These are phyloP conservation scores for Alnus glutinosa DNA, from an alignment of 306 rosid genomes.

Conservation along the genomic window DNA sequence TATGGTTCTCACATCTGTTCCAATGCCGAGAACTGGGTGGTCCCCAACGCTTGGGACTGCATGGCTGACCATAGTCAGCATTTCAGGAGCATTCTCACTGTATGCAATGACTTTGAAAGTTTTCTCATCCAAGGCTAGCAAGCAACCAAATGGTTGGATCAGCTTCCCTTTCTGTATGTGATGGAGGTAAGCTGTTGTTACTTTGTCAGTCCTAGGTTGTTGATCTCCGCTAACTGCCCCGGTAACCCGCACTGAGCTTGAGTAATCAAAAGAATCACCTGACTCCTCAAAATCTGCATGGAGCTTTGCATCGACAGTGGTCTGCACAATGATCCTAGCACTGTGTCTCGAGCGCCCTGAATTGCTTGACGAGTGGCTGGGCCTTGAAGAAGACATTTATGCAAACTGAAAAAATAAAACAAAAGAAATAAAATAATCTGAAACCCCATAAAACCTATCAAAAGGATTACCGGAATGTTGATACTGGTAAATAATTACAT, in stretches of 20 bases:
- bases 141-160: constrained; percentile 93
- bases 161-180: constrained; percentile 84
- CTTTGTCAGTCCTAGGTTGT: constrained; percentile 73
- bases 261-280: constrained; percentile 86
- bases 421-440: constrained; percentile 16
- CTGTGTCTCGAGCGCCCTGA: constrained; percentile 80
- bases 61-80: constrained; percentile 89
- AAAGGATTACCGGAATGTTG: constrained; percentile 6
- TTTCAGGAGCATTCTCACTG: constrained; percentile 93
- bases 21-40: constrained; percentile 84
- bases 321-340: constrained; percentile 78
- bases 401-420: constrained; percentile 32
- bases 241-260: constrained; percentile 64
- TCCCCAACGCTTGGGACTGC: constrained; percentile 96
- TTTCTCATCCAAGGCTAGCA: constrained; percentile 88
- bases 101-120: constrained; percentile 84
- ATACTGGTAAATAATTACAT: constrained; percentile 1
- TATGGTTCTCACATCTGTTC: constrained; percentile 72
- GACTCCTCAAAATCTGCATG: constrained; percentile 88
- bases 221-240: constrained; percentile 44
- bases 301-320: constrained; percentile 88
- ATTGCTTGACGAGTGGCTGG: constrained; percentile 72
- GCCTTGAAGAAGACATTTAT: constrained; percentile 82
- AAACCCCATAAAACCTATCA: constrained; percentile 1
- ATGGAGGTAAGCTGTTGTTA: constrained; percentile 84